Evolutionary conservation across 2,329 filamentous ascomycete species (phyloP).

Genomic region (Venturia oleaginea): DNA sequence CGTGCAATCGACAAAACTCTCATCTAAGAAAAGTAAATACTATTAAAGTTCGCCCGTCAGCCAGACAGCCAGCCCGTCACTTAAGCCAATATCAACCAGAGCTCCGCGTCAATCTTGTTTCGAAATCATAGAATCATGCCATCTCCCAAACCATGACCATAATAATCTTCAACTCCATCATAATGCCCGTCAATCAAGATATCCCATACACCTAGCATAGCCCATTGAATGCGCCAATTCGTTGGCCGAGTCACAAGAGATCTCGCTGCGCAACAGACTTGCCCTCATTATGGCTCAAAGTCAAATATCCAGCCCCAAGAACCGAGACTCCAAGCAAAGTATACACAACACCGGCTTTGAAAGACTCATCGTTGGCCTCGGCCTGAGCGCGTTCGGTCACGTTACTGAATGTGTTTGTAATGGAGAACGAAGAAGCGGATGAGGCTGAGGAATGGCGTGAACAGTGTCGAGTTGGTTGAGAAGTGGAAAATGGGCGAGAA

Average conservation of each 20-base stretch:
- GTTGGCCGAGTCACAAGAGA: slow-evolving; percentile 4
- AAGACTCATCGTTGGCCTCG: slow-evolving; percentile 12
- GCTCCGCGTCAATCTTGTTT: background rate
- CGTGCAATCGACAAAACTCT: background rate
- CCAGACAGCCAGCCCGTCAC: too few species aligned
- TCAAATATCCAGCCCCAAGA: slow-evolving; percentile 5
- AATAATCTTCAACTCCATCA: background rate
- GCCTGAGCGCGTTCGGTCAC: slow-evolving; percentile 6
- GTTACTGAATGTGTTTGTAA: slow-evolving; percentile 11
- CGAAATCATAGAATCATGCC: background rate
- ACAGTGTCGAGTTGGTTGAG: background rate
- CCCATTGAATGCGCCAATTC: slow-evolving; percentile 7
- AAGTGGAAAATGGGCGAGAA: background rate
- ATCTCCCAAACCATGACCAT: background rate
- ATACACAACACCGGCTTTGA: slow-evolving; percentile 14
- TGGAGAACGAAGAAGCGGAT: background rate
- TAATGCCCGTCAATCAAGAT: background rate
- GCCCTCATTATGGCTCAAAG: slow-evolving; percentile 1
- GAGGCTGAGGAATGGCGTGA: background rate
- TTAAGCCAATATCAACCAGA: background rate
- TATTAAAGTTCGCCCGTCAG: too few species aligned
- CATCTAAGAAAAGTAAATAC: background rate
- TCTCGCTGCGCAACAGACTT: background rate
- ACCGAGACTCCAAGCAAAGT: slow-evolving; percentile 11
- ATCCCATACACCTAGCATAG: slow-evolving; percentile 5